Base-by-base conservation (phyloP, 805 yeast genomes). In the Zygosaccharomyces kombuchaensis region DNA sequence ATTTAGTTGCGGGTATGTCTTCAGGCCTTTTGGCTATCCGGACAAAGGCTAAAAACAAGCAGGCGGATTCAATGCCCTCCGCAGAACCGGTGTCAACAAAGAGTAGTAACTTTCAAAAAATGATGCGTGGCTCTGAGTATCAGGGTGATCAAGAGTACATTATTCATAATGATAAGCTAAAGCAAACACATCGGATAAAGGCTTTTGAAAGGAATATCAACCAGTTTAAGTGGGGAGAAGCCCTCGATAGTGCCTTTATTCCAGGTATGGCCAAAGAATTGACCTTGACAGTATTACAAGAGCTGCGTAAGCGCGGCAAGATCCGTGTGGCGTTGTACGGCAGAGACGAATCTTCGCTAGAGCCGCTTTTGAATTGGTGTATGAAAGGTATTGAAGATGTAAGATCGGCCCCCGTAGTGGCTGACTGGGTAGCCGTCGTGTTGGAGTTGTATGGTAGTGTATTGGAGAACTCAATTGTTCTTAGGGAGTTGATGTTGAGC, bases 161-260 rank as follows among this genome's bases (percentile, higher is more conserved):
- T 44, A 71, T 84, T 3, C 73, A 86, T 27, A 76, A 76, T 46
- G 87, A 87, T 51, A 75, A 78, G 50, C 64, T 73, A 31, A 71
- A 71, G 38, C 70, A 70, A 43, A 70, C 72, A 45, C 87, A 82
- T 65, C 85, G 84, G 60, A 74, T 88, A 47, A 83, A 83, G 65
- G 83, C 80, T 38, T 91, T 83, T 60, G 99, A 93, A 65, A 84
- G 76, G 60, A 84, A 84, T 58, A 73, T 93, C 51, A 86, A 87
- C 60, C 85, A 85, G 22, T 93, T 93, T 73, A 80, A 84, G 60
- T 93, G 98, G 96, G 64, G 82, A 2, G 97, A 90, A 54, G 97
- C 98, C 4, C 73, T 93, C 36, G 96, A 91, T 63, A 75, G 82
- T 47, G 97, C 96, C 1, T 82, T 91, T 52, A 72, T 78, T 10